Evolutionary conservation across 73 alveolate species (phyloP), one percentile per base, ranked within the genome.

Genomic region (Paramecium sexaurelia): DNA sequence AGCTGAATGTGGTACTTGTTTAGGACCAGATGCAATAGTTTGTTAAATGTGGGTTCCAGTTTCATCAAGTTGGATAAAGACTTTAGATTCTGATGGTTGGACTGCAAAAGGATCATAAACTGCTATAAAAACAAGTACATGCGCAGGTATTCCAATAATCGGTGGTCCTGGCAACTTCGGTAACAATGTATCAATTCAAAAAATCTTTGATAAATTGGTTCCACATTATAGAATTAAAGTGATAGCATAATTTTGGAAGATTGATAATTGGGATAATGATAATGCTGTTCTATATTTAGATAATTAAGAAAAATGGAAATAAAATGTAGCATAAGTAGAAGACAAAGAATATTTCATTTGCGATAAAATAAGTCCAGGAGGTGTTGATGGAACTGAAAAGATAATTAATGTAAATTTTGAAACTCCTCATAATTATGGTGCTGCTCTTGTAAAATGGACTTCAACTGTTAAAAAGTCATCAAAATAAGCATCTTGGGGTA

Each of bases 201-300:
- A 45, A 43, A 41, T 33, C 11, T 78, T 78, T 33, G 55, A 37
- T 24, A 26, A 39, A 39, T 13, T 78, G 1, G 61, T 35, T 1
- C 90, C 90, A 29, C 90, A 78, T 78, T 78, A 41, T 78, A 45
- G 75, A 78, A 19, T 78, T 29, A 41, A 41, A 13, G 73, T 78
- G 45, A 37, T 29, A 24, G 68, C 35, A 17, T 43, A 78, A 41
- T 78, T 78, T 43, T 78, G 90, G 90, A 78, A 78, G 43, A 43
- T 78, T 45, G 90, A 78, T 40, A 78, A 39, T 24, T 78, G 90
- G 90, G 68, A 37, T 17, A 78, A 33, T 78, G 90, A 78, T 41
- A 17, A 22, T 29, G 68, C 73, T 0, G 15, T 20, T 37, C 13
- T 78, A 6, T 17, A 5, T 24, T 33, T 78, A 11, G 90, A 78